Evolutionary conservation across 2,329 filamentous ascomycete genomes (phyloP).

Genomic region (Talaromyces sp.): DNA sequence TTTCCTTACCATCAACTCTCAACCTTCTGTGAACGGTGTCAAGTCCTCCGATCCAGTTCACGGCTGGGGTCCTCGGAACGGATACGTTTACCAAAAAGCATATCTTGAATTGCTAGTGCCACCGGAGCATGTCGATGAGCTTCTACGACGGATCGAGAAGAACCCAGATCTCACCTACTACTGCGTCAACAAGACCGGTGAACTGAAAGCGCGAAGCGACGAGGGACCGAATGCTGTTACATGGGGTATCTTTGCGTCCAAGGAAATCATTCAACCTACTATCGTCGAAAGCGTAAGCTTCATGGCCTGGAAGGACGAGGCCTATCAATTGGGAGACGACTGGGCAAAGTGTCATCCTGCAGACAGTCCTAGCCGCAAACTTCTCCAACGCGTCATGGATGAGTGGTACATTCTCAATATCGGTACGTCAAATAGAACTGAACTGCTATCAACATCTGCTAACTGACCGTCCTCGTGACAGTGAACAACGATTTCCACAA

Average conservation of each 20-base stretch:
- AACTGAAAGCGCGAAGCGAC: conserved; percentile 76
- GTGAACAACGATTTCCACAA: conserved; percentile 98
- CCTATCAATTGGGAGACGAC: conserved; percentile 83
- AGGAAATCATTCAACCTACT: conserved; percentile 99
- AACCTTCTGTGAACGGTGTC: conserved; percentile 86
- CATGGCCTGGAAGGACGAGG: conserved; percentile 97
- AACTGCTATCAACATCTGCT: neutral
- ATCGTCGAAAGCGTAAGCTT: conserved; percentile 98
- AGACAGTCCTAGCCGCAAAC: conserved; percentile 66
- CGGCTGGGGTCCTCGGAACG: conserved; percentile 91
- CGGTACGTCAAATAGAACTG: conserved; percentile 51
- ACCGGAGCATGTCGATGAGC: conserved; percentile 68
- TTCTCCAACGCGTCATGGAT: conserved; percentile 80
- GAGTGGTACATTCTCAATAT: conserved; percentile 95
- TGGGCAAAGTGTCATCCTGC: conserved; percentile 89
- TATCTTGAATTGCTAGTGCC: conserved; percentile 90
- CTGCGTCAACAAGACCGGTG: conserved; percentile 77
- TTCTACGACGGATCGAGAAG: conserved; percentile 70
- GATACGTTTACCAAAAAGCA: conserved; percentile 97
- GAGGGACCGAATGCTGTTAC: conserved; percentile 94
- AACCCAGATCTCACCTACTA: conserved; percentile 88
- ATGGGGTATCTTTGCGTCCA: conserved; percentile 97
- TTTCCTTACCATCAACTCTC: conserved; percentile 92
- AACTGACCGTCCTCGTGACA: conserved; percentile 29
- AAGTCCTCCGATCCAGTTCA: conserved; percentile 82